phyloP scores from a whole-genome alignment of 257 asterid species.

The Gynochthodes officinalis region DNA sequence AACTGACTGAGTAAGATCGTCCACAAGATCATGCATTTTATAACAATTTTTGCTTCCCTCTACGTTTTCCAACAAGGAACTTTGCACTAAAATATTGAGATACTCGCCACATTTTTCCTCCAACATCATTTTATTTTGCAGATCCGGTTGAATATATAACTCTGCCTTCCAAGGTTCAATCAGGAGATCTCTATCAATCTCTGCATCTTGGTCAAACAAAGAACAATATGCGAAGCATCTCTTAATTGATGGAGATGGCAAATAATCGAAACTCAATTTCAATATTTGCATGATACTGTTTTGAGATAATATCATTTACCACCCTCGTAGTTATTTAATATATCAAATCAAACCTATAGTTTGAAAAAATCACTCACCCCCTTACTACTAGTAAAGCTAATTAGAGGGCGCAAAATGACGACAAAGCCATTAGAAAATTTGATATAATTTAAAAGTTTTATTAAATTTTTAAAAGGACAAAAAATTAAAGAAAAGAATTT shows the following conservation, averaged over 20 bases:
- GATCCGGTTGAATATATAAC: slow-evolving; percentile 20
- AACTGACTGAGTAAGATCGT: slow-evolving; percentile 26
- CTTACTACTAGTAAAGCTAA: no score
- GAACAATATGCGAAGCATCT: slow-evolving; percentile 36
- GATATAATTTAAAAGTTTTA: no score
- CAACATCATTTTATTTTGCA: not conserved
- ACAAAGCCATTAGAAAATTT: no score
- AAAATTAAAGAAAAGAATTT: no score
- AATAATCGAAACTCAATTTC: slow-evolving; percentile 28
- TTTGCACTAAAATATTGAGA: slow-evolving; percentile 21
- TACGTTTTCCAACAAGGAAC: slow-evolving; percentile 19
- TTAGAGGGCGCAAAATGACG: no score
- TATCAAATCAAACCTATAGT: no score
- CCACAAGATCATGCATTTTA: slow-evolving; percentile 39
- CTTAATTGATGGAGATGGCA: slow-evolving; percentile 25
- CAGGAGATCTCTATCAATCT: slow-evolving; percentile 5
- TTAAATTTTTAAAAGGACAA: no score
- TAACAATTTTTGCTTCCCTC: not conserved
- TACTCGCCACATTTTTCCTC: slow-evolving; percentile 7
- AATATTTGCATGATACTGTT: slow-evolving; percentile 3
- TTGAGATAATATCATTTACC: no score
- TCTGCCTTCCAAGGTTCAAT: slow-evolving; percentile 35
- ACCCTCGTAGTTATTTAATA: no score
- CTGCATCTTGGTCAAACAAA: slow-evolving; percentile 9
- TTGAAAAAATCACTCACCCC: no score